Evolutionary conservation across 768 basidiomycete genomes (phyloP).

Genomic region (Macrocybe gigantea): DNA sequence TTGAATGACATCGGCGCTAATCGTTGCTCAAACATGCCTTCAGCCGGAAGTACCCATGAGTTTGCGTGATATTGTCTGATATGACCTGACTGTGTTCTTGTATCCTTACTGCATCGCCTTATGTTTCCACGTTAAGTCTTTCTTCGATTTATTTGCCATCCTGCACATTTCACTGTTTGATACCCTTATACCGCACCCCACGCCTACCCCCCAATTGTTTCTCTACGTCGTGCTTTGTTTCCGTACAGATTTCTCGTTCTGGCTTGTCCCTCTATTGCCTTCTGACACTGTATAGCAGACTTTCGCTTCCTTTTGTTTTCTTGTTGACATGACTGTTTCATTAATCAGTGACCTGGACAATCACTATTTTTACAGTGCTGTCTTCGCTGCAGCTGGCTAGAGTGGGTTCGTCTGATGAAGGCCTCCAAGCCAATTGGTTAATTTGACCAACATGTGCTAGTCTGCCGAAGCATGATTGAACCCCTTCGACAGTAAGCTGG

Average conservation of each 20-base stretch:
- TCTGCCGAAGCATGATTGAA: slow-evolving; percentile 28
- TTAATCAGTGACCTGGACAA: slow-evolving; percentile 47
- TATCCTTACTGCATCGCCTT: slow-evolving; percentile 48
- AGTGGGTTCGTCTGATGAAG: slow-evolving; percentile 26
- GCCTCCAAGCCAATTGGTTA: slow-evolving; percentile 78
- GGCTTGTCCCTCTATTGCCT: slow-evolving; percentile 15
- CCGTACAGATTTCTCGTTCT: slow-evolving; percentile 17
- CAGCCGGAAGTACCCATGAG: slow-evolving; percentile 90
- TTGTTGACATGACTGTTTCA: slow-evolving; percentile 22
- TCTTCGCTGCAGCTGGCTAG: slow-evolving; percentile 92
- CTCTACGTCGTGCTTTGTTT: slow-evolving; percentile 29
- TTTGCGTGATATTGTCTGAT: slow-evolving; percentile 83
- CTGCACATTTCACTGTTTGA: slow-evolving; percentile 21
- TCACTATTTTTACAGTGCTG: slow-evolving; percentile 78
- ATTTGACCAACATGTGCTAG: slow-evolving; percentile 73
- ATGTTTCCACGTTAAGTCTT: slow-evolving; percentile 13
- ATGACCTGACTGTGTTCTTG: slow-evolving; percentile 48
- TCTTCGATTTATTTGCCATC: slow-evolving; percentile 30
- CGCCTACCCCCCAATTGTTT: slow-evolving; percentile 48
- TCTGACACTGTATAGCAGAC: slow-evolving; percentile 68
- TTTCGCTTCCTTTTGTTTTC: slow-evolving; percentile 33
- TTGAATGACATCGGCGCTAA: not conserved
- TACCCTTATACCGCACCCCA: slow-evolving; percentile 18
- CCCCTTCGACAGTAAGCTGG: not conserved
- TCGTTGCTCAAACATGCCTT: slow-evolving; percentile 14